Percentiles rank a stretch among this genome's conserved stretches.
Conservation (phyloP, 140 eudicot genomes). For the Senecio squalidus region DNA sequence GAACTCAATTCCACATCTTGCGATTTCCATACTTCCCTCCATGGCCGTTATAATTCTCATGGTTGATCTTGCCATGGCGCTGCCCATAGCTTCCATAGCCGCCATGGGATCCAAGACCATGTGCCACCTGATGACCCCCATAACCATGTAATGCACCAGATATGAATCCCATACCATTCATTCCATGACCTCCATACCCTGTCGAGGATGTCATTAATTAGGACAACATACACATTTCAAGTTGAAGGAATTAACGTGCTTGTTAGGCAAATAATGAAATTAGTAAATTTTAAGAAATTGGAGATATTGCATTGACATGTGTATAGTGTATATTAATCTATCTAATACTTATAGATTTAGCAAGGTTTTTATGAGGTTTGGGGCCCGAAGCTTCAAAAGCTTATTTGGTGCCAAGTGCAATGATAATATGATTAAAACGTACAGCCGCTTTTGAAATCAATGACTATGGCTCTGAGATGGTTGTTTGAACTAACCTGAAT, state of each 20-base stretch:
- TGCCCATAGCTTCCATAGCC: slow-evolving; percentile 35
- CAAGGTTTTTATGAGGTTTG: no score
- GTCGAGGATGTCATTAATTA: background rate
- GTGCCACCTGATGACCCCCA: slow-evolving; percentile 11
- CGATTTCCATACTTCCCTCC: slow-evolving; percentile 28
- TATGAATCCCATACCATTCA: slow-evolving; percentile 21
- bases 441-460: background rate
- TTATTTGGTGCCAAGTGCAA: background rate
- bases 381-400: background rate
- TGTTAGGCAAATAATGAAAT: no score
- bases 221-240: background rate
- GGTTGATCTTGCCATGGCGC: slow-evolving; percentile 34
- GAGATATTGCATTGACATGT: no score
- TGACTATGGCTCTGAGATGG: background rate
- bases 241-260: background rate
- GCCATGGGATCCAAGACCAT: slow-evolving; percentile 22
- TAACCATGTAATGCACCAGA: slow-evolving; percentile 14
- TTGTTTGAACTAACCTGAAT: background rate
- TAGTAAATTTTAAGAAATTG: no score
- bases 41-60: no score
- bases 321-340: no score
- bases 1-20: slow-evolving; percentile 27
- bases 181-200: slow-evolving; percentile 23
- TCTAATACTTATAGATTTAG: no score
- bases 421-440: no score